A percentile compares a stretch with the other conserved stretches of the same genome.
phyloP scores from a whole-genome alignment of 2,329 filamentous ascomycete genomes.

The Talaromyces rugulosus region DNA sequence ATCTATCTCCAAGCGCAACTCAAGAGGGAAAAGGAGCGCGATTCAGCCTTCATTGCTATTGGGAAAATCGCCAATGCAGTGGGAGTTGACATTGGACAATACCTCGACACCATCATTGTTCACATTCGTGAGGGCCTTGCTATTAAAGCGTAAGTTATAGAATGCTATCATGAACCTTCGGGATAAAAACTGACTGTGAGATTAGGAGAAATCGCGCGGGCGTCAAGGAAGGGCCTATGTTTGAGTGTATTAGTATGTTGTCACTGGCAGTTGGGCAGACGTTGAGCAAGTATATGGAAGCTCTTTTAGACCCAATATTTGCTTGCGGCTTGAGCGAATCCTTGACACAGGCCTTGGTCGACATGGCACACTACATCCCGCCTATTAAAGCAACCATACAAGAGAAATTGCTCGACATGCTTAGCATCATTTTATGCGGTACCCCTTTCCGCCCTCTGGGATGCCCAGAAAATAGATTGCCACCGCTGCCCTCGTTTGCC shows the following conservation, averaged over 20 bases:
- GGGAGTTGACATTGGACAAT: conserved; percentile 89
- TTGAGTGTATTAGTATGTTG: conserved; percentile 95
- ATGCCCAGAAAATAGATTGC: conserved; percentile 81
- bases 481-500: conserved; percentile 74
- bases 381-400: conserved; percentile 91
- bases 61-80: conserved; percentile 95
- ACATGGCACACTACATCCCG: conserved; percentile 98
- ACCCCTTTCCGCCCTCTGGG: conserved; percentile 89
- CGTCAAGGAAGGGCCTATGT: conserved; percentile 69
- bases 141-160: conserved; percentile 59
- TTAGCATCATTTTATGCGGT: conserved; percentile 88
- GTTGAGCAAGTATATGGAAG: conserved; percentile 97
- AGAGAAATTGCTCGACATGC: conserved; percentile 86
- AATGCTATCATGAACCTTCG: background rate
- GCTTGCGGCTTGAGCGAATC: conserved; percentile 92
- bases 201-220: conserved; percentile 52
- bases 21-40: conserved; percentile 90
- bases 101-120: conserved; percentile 88
- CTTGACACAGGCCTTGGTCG: conserved; percentile 89
- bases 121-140: conserved; percentile 90
- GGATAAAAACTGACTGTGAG: conserved; percentile 4
- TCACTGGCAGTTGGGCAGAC: conserved; percentile 94
- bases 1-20: conserved; percentile 88
- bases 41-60: conserved; percentile 91
- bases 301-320: conserved; percentile 91